Evolutionary conservation across 2,329 filamentous ascomycete genomes (phyloP).

Genomic region (Penicillium sp.): DNA sequence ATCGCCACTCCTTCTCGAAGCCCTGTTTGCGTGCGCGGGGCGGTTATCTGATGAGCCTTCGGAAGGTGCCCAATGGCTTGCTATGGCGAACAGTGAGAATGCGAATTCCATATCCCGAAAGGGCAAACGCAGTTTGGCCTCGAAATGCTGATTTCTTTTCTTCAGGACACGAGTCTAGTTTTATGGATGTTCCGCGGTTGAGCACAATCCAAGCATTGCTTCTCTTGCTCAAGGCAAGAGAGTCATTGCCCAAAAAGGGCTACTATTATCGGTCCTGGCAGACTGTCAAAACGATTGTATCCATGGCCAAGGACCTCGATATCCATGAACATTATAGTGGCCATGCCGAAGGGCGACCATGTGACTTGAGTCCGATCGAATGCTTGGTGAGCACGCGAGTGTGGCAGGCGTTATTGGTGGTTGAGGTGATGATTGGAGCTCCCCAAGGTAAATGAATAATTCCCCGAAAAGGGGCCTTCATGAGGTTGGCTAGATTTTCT

Average conservation of each 20-base stretch:
- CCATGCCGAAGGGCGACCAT: conserved; percentile 72
- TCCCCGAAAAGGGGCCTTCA: neutral
- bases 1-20: conserved; percentile 85
- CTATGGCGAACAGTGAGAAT: conserved; percentile 75
- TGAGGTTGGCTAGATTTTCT: neutral
- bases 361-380: conserved; percentile 70
- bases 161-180: conserved; percentile 83
- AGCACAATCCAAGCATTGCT: conserved; percentile 91
- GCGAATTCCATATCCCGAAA: neutral
- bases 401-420: conserved; percentile 85
- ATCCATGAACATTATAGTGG: conserved; percentile 83
- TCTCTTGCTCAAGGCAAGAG: conserved; percentile 85
- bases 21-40: conserved; percentile 86
- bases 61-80: conserved; percentile 89
- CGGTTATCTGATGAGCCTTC: conserved; percentile 80
- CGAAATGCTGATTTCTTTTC: conserved; percentile 36
- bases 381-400: conserved; percentile 83
- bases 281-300: conserved; percentile 85
- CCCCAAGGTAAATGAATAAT: conserved; percentile 71
- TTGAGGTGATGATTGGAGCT: conserved; percentile 90
- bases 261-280: conserved; percentile 99
- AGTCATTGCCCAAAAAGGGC: conserved; percentile 87
- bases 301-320: conserved; percentile 90
- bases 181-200: conserved; percentile 86
- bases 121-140: neutral